Conservation (phyloP, 108 stramenopile genomes). For the Parmales sp. region DNA sequence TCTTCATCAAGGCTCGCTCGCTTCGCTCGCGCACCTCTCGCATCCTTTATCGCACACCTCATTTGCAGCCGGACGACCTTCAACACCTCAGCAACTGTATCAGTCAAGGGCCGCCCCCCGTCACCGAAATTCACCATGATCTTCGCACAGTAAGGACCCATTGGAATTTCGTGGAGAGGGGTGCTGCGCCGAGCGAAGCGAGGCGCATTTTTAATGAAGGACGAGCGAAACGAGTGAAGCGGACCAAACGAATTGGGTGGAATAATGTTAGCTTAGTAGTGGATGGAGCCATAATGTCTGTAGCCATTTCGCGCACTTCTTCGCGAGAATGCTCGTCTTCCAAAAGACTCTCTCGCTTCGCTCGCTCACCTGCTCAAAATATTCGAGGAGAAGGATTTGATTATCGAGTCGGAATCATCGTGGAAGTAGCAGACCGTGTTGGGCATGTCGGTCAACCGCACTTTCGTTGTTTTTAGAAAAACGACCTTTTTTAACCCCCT, state of each 20-base stretch:
- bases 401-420: too few relatives aligned
- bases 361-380: too few relatives aligned
- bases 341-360: not conserved
- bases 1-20: too few relatives aligned
- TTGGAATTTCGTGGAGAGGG: not conserved
- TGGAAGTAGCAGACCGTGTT: too few relatives aligned
- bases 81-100: not conserved
- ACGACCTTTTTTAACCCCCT: too few relatives aligned
- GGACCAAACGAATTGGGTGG: not conserved
- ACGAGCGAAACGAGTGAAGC: not conserved
- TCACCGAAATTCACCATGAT: constrained; percentile 1
- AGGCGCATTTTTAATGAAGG: not conserved
- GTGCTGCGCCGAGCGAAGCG: not conserved
- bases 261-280: not conserved
- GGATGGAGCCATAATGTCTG: not conserved
- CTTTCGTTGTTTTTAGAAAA: too few relatives aligned
- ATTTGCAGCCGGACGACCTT: not conserved
- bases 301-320: not conserved
- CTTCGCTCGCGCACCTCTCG: too few relatives aligned
- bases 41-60: not conserved
- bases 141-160: not conserved
- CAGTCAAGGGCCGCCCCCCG: not conserved
- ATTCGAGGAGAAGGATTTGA: too few relatives aligned
- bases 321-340: not conserved
- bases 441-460: too few relatives aligned